These are phyloP conservation scores for Hansenula anomala DNA, from an alignment of 1,139 yeast species.

Conservation along the genomic window DNA sequence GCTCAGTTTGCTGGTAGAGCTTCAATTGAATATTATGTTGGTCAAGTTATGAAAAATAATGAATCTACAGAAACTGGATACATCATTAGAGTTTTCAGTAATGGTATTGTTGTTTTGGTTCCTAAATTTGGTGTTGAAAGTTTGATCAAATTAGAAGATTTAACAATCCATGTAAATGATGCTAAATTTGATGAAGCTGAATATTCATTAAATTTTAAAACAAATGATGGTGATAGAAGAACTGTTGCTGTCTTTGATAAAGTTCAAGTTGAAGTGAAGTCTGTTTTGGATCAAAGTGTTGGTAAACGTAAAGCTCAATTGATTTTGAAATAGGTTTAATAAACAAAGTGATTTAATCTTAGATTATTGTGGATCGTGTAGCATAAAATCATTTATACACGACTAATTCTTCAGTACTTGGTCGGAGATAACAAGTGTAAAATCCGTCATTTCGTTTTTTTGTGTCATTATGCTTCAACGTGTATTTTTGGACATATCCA, in stretches of 20 bases:
- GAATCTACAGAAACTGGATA: slow-evolving; percentile 83
- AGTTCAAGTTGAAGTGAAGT: slow-evolving; percentile 75
- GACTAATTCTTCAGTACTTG: no score
- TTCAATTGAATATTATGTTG: slow-evolving; percentile 94
- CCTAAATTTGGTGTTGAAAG: slow-evolving; percentile 99
- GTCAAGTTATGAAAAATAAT: slow-evolving; percentile 86
- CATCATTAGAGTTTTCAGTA: slow-evolving; percentile 85
- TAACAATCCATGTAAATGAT: slow-evolving; percentile 57
- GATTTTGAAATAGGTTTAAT: slow-evolving; percentile 37
- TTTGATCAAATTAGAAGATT: slow-evolving; percentile 71
- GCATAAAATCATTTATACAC: no score
- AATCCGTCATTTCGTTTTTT: no score
- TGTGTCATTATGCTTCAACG: no score
- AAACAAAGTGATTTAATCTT: no score
- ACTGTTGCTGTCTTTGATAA: slow-evolving; percentile 76
- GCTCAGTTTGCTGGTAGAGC: slow-evolving; percentile 99
- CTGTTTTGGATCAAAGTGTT: slow-evolving; percentile 78
- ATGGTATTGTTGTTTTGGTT: slow-evolving; percentile 91
- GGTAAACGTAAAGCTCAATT: slow-evolving; percentile 93
- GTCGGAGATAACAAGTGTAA: no score
- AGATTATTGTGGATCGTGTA: no score
- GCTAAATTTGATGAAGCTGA: slow-evolving; percentile 76
- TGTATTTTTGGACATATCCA: no score
- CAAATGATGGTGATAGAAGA: slow-evolving; percentile 36
- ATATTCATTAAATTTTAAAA: slow-evolving; percentile 58